Base-by-base conservation (phyloP, 257 asterid species). In the Lycium barbarum region DNA sequence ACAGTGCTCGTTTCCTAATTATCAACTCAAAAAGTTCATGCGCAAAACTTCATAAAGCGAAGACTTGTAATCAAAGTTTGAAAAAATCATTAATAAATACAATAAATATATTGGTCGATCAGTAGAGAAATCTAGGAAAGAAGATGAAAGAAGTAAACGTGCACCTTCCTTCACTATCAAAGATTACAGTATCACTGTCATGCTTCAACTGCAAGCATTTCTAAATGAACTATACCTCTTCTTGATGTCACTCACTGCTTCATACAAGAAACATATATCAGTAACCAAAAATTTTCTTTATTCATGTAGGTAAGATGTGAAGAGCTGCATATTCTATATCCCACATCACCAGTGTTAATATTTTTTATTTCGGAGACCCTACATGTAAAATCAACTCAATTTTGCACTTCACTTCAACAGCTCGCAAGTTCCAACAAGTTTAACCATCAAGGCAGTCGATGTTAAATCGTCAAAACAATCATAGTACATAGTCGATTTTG, bases 161-260 rank as follows among this genome's bases (percentile, higher is more conserved):
- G 49, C 49, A 67, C 47, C 49, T 67, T 2, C 18, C 49, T 67
- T 67, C 74, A 67, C 74, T 35, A 67, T 67, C 74, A 67, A 33
- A 65, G 72, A 33, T 65, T 65, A 18, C 10, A 26, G 72, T 12
- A 65, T 33, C 72, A 66, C 6, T 35, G 74, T 2, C 49, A 67
- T 35, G 49, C 49, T 35, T 35, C 74, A 67, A 35, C 74, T 67
- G 74, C 74, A 67, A 67, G 49, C 49, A 14, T 35, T 35, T 36
- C 74, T 66, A 67, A 67, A 36, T 67, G 74, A 35, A 58, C 65
- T 58, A 17, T 67, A 14, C 74, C 33, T 26, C 33, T 26, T 26
- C 33, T 26, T 26, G 33, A 12, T 38, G 47, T 35, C 47, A 13
- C 33, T 66, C 47, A 66, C 73, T 66, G 40, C 47, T 33, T 66